phyloP scores from a whole-genome alignment of 1,139 yeast species.

The Geotrichum armillariae region DNA sequence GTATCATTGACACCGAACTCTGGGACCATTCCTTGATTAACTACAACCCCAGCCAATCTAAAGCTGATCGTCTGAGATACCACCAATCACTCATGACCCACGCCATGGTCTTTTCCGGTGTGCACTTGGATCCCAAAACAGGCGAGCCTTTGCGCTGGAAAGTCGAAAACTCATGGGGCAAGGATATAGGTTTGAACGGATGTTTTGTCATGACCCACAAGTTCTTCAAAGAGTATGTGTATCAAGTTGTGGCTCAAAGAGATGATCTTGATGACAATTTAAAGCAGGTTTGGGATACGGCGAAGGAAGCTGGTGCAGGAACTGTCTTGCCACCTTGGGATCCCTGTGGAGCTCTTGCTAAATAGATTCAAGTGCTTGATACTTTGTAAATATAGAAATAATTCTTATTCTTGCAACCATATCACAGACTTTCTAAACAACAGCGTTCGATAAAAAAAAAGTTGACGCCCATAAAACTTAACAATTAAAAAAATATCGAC shows the following conservation, averaged over 20 bases:
- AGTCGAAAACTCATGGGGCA: slow-evolving; percentile 87
- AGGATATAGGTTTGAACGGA: slow-evolving; percentile 70
- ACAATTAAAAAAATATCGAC: slow-evolving; percentile 14
- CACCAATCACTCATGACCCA: slow-evolving; percentile 75
- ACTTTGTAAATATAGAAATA: too few relatives aligned
- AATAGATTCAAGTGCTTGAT: too few relatives aligned
- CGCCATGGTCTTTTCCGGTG: slow-evolving; percentile 80
- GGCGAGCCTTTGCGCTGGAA: slow-evolving; percentile 72
- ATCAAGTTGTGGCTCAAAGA: slow-evolving; percentile 69
- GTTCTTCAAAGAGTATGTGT: slow-evolving; percentile 80
- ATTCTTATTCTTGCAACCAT: too few relatives aligned
- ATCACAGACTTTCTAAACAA: too few relatives aligned
- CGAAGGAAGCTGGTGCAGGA: slow-evolving; percentile 44
- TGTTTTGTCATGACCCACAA: slow-evolving; percentile 78
- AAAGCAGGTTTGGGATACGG: slow-evolving; percentile 34
- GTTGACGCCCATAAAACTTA: too few relatives aligned
- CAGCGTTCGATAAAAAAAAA: too few relatives aligned
- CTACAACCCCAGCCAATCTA: slow-evolving; percentile 55
- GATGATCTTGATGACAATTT: slow-evolving; percentile 47
- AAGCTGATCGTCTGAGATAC: slow-evolving; percentile 58
- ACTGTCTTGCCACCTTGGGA: slow-evolving; percentile 73
- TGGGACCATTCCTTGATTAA: slow-evolving; percentile 69
- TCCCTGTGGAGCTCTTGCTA: slow-evolving; percentile 84
- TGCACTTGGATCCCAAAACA: slow-evolving; percentile 53
- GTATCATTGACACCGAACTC: slow-evolving; percentile 67